phyloP scores from a whole-genome alignment of 1,284 basidiomycete genomes.

The Flammula alnicola region DNA sequence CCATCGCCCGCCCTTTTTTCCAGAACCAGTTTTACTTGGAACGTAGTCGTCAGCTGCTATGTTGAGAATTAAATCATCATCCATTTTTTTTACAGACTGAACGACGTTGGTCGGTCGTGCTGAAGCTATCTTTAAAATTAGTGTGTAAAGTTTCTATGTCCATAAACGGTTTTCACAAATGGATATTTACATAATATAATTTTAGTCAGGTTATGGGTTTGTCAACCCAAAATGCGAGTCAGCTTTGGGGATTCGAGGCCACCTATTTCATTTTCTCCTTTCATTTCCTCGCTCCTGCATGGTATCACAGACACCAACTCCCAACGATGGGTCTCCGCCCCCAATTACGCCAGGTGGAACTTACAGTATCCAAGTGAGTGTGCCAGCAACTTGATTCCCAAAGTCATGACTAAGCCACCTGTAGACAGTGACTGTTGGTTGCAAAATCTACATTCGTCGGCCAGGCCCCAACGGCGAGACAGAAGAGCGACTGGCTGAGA shows the following conservation, averaged over 20 bases:
- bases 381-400: conserved; percentile 20
- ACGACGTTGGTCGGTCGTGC: too few relatives aligned
- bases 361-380: conserved; percentile 72
- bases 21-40: conserved; percentile 31
- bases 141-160: too few relatives aligned
- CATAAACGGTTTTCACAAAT: conserved; percentile 3
- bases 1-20: conserved; percentile 81
- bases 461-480: conserved; percentile 72
- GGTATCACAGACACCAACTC: conserved; percentile 40
- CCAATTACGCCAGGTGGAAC: conserved; percentile 75
- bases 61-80: conserved; percentile 74
- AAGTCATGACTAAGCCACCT: conserved; percentile 27
- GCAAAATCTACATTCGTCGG: conserved; percentile 90
- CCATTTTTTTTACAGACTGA: too few relatives aligned
- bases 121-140: conserved; percentile 14
- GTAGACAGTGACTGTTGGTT: conserved; percentile 88
- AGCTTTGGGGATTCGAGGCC: conserved; percentile 3
- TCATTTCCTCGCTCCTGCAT: conserved; percentile 27
- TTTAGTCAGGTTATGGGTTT: conserved; percentile 24
- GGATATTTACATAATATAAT: conserved; percentile 26
- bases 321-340: conserved; percentile 52
- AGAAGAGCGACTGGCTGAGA: conserved; percentile 92
- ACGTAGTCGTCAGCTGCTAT: conserved; percentile 49
- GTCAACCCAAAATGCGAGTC: conserved; percentile 15
- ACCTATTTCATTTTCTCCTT: conserved; percentile 10